These are phyloP conservation scores for Moricandia arvensis DNA, from an alignment of 345 rosid genomes.

Conservation along the genomic window DNA sequence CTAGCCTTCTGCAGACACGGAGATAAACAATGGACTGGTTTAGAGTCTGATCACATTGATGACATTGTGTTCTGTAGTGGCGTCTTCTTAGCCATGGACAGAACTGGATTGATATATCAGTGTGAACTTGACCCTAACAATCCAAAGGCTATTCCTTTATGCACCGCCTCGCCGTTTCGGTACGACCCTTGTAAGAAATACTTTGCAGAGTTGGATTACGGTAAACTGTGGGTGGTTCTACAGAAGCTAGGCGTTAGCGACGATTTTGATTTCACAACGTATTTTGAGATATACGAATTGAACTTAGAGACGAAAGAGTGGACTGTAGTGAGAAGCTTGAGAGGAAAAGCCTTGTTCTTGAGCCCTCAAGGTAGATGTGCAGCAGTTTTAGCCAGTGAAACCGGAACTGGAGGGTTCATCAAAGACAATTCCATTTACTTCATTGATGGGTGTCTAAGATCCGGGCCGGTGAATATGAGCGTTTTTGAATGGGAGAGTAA, in stretches of 20 bases:
- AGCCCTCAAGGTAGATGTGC: constrained; percentile 17
- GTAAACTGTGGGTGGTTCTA: constrained; percentile 15
- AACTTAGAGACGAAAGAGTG: constrained; percentile 9
- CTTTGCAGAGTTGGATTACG: not conserved
- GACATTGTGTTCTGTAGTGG: constrained; percentile 32
- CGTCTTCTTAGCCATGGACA: constrained; percentile 27
- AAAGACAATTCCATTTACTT: constrained; percentile 12
- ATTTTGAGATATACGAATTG: constrained; percentile 21
- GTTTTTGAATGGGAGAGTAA: constrained; percentile 32
- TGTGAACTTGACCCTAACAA: not conserved
- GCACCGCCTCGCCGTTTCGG: constrained; percentile 16
- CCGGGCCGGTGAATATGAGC: constrained; percentile 9
- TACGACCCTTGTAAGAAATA: constrained; percentile 19
- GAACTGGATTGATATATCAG: constrained; percentile 1
- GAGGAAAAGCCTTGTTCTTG: not conserved
- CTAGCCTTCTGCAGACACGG: constrained; percentile 31
- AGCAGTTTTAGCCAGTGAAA: constrained; percentile 8
- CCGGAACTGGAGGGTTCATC: not conserved
- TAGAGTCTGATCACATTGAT: constrained; percentile 4
- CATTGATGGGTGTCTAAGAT: not conserved
- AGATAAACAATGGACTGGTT: constrained; percentile 27
- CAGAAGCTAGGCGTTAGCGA: constrained; percentile 26
- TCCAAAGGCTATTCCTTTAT: not conserved
- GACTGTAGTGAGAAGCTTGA: constrained; percentile 10
- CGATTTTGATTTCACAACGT: constrained; percentile 21